A percentile compares a stretch with the other conserved stretches of the same genome.
phyloP scores from a whole-genome alignment of 2,329 filamentous ascomycete species.

The Nakataea oryzae region DNA sequence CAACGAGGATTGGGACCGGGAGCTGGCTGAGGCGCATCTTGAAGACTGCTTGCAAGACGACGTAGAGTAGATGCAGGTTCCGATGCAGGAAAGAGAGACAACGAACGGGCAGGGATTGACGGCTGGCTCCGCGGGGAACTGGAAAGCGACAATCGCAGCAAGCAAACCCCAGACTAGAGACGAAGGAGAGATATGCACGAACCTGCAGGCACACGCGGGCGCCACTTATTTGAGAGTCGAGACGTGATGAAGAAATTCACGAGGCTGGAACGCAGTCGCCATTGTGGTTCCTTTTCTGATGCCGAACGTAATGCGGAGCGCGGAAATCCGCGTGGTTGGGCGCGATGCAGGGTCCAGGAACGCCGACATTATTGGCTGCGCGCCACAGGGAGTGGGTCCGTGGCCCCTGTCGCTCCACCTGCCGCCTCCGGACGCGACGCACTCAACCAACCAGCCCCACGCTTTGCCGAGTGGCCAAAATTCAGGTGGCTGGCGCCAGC shows the following conservation, averaged over 20 bases:
- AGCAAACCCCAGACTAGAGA: not conserved
- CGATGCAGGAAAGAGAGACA: not conserved
- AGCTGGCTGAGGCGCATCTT: constrained; percentile 11
- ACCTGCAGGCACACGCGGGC: not conserved
- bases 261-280: not conserved
- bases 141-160: not conserved
- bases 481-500: not conserved
- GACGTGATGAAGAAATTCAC: not conserved
- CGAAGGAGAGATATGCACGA: not conserved
- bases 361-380: not conserved
- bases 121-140: not conserved
- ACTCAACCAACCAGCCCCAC: not conserved
- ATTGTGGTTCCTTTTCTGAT: not conserved
- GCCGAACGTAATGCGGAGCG: not conserved
- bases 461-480: not conserved
- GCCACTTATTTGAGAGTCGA: not conserved
- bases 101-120: not conserved
- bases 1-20: constrained; percentile 6
- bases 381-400: not conserved
- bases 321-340: not conserved
- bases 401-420: not conserved
- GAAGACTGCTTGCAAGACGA: constrained; percentile 2
- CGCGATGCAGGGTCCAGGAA: not conserved
- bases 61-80: not conserved
- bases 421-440: not conserved